phyloP scores from a whole-genome alignment of 139 green algal genomes.

The Yamagishiella unicocca region DNA sequence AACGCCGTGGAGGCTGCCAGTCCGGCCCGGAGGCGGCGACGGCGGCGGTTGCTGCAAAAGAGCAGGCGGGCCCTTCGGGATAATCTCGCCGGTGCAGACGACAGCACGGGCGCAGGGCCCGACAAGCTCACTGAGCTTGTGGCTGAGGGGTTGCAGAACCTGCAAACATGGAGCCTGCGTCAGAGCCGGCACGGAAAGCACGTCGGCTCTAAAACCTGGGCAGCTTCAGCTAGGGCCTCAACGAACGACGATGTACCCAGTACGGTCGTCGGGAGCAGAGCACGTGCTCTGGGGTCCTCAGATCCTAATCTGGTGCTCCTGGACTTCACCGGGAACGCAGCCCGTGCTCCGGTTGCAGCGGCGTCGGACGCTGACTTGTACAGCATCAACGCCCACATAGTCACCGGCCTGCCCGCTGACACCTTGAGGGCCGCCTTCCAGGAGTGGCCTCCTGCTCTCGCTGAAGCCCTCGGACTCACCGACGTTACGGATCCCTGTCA shows the following conservation, averaged over 20 bases:
- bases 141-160: not conserved
- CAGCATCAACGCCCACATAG: not conserved
- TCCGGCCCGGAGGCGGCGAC: too few relatives aligned
- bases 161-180: not conserved
- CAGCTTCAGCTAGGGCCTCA: too few relatives aligned
- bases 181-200: not conserved
- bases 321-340: not conserved
- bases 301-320: too few relatives aligned
- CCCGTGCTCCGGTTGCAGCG: not conserved
- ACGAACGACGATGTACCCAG: too few relatives aligned
- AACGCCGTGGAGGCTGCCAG: not conserved
- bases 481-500: not conserved
- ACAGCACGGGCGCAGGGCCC: too few relatives aligned
- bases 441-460: not conserved
- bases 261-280: too few relatives aligned
- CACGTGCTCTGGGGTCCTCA: too few relatives aligned
- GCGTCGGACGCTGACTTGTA: not conserved
- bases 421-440: not conserved
- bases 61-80: not conserved
- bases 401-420: not conserved
- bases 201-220: too few relatives aligned
- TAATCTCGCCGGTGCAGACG: not conserved
- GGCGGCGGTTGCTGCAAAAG: too few relatives aligned
- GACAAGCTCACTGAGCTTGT: too few relatives aligned
- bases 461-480: not conserved